Evolutionary conservation across 345 rosid genomes (phyloP).

Genomic region (Linum usitatissimum): DNA sequence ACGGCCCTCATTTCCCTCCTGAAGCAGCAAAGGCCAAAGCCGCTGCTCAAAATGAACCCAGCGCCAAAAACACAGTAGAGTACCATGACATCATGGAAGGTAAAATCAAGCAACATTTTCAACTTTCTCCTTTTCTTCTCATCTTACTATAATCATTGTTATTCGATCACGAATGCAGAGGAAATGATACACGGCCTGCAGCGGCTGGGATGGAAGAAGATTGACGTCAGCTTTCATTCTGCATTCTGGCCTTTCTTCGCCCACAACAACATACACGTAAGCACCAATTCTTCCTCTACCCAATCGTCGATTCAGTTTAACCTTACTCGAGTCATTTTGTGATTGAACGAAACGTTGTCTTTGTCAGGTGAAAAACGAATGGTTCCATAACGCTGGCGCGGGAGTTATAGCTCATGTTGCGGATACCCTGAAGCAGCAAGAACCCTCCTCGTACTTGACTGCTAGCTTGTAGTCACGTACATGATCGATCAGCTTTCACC

Average conservation of each 20-base stretch:
- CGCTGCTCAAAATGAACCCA: constrained; percentile 75
- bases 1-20: constrained; percentile 72
- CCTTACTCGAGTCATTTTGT: neutral
- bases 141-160: neutral
- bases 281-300: constrained; percentile 6
- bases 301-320: neutral
- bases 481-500: too few species aligned
- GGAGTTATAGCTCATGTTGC: constrained; percentile 96
- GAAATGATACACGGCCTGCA: constrained; percentile 89
- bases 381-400: constrained; percentile 73
- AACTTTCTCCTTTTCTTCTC: neutral
- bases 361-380: constrained; percentile 74
- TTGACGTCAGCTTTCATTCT: constrained; percentile 93
- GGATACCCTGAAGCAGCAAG: constrained; percentile 79
- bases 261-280: constrained; percentile 86
- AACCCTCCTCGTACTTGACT: constrained; percentile 35
- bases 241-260: constrained; percentile 92
- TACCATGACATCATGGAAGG: constrained; percentile 90
- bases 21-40: constrained; percentile 87
- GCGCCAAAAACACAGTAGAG: constrained; percentile 44
- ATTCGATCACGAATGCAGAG: too few species aligned
- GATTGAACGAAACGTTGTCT: neutral
- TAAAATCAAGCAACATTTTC: constrained; percentile 14
- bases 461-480: constrained; percentile 45
- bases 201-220: constrained; percentile 86